These are phyloP conservation scores for Cyclotella baltica DNA, from an alignment of 108 stramenopile species.

Conservation along the genomic window DNA sequence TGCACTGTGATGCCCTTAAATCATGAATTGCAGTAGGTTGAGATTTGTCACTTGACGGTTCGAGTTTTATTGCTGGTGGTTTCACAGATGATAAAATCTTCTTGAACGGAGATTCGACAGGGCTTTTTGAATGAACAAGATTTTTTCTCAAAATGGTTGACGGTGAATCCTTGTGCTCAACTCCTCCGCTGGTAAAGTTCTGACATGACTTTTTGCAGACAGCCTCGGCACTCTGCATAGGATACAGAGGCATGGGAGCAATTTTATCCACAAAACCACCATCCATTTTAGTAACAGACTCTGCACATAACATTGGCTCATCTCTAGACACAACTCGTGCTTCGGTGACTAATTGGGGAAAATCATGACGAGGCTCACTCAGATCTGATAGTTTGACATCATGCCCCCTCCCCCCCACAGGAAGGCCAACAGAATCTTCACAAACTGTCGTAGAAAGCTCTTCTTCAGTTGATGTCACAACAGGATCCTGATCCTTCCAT, in stretches of 20 bases:
- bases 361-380: neutral
- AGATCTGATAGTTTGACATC: too few relatives aligned
- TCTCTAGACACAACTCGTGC: conserved; percentile 2
- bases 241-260: neutral
- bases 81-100: conserved; percentile 16
- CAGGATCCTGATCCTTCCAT: neutral
- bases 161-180: neutral
- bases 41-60: neutral
- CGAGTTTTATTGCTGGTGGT: neutral
- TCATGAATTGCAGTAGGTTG: conserved; percentile 5
- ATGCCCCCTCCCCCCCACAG: neutral
- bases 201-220: neutral
- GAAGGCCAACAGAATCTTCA: neutral
- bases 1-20: neutral
- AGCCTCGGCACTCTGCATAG: neutral
- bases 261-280: neutral
- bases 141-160: neutral
- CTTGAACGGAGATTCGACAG: conserved; percentile 7
- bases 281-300: neutral
- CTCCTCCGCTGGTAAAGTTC: neutral
- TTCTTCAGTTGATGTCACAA: conserved; percentile 4
- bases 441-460: conserved; percentile 10
- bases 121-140: neutral
- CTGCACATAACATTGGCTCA: neutral
- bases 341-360: neutral